Conservation (phyloP, 2,329 filamentous ascomycete genomes). For the Colletotrichum agaves region DNA sequence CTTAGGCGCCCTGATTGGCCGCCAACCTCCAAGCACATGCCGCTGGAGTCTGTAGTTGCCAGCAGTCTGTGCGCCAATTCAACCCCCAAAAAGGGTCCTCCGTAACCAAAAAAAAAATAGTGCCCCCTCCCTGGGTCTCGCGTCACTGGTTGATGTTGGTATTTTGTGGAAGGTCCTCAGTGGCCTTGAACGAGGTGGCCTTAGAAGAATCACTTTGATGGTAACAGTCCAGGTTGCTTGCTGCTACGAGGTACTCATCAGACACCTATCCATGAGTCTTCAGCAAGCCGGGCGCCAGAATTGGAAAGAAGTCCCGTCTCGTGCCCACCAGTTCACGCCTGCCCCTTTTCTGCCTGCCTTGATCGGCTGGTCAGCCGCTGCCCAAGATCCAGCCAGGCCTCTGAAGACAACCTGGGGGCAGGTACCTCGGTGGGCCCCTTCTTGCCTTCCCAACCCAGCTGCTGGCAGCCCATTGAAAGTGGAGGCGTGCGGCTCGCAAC, state of each 20-base stretch:
- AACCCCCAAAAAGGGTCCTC: slow-evolving; percentile 20
- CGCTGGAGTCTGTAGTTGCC: slow-evolving; percentile 22
- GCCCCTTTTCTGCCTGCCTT: slow-evolving; percentile 22
- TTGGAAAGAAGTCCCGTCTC: slow-evolving; percentile 19
- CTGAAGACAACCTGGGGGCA: background rate
- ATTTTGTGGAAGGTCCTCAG: background rate
- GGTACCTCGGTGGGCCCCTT: background rate
- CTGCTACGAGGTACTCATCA: no score
- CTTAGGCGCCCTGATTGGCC: slow-evolving; percentile 5
- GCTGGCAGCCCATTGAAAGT: background rate
- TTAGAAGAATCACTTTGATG: no score
- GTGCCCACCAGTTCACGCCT: slow-evolving; percentile 7
- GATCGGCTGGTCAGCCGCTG: no score
- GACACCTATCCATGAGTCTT: background rate
- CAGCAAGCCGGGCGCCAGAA: slow-evolving; percentile 13
- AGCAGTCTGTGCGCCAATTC: slow-evolving; percentile 29
- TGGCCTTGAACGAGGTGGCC: background rate
- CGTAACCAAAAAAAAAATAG: background rate
- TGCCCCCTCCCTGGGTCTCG: background rate
- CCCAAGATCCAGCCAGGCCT: background rate
- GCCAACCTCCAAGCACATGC: slow-evolving; percentile 3
- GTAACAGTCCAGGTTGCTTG: no score
- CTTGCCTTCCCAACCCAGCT: background rate
- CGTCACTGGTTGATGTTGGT: background rate
- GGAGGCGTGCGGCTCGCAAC: slow-evolving; percentile 27